Base-by-base conservation (phyloP, 345 rosid genomes). In the Eucalyptus microcorys region DNA sequence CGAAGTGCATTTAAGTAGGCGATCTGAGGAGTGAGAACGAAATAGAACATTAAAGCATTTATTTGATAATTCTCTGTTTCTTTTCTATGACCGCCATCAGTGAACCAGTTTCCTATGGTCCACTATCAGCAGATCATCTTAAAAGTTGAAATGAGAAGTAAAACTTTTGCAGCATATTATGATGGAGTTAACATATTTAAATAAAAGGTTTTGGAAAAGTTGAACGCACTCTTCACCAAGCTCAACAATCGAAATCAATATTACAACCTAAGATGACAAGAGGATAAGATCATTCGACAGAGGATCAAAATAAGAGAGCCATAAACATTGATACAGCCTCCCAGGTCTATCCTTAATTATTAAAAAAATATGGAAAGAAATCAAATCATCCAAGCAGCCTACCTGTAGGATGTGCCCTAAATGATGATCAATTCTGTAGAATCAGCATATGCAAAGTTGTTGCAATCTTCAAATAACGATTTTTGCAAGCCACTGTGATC, bases 1-100 rank as follows among this genome's bases (percentile, higher is more conserved):
- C 95, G 93, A n/a, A 96, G 96, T 53, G 98, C 96, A 92, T 95
- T 96, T 94, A 97, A 90, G 94, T 96, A 95, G 49, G 99, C 90
- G 85, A 96, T 94, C 98, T 96, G 93, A 80, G 48, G 49, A 42
- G 47, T 79, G 57, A 86, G 79, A 10, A 86, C 9, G 8, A 86
- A 32, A 47, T 14, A 13, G 40, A 81, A 86, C 32, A 48, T 88
- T 55, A 49, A n/a, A 45, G 71, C 11, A 40, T 17, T 49, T 7
- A 76, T 37, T 37, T 37, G 27, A 76, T 37, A 21, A 76, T 76
- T 71, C 83, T 37, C 47, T 49, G 22, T 26, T 34, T 49, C 88
- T n/a, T 87, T 37, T 59, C 71, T 37, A 17, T 53, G 83, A 76
- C 83, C 8, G 3, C 47, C 48, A n/a, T 87, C 53, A 50, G 45